phyloP scores from a whole-genome alignment of 805 yeast genomes.

The Candida nonsorbophila region DNA sequence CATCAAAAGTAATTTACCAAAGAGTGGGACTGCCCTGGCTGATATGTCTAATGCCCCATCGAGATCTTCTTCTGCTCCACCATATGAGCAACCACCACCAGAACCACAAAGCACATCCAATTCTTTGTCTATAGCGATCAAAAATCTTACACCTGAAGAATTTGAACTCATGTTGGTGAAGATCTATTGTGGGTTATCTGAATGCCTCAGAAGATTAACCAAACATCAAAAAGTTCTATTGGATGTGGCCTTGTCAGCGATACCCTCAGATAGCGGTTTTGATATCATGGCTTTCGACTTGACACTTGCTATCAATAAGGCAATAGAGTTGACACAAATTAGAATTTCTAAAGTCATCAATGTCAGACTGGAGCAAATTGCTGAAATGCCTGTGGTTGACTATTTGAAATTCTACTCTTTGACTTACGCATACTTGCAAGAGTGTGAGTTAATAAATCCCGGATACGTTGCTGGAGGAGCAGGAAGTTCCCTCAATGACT shows the following conservation, averaged over 20 bases:
- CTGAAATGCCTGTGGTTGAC: conserved; percentile 49
- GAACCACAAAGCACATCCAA: conserved; percentile 7
- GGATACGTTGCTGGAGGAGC: conserved; percentile 58
- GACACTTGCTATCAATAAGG: conserved; percentile 56
- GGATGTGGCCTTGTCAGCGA: conserved; percentile 51
- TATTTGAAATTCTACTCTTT: conserved; percentile 66
- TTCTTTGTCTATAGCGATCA: conserved; percentile 39
- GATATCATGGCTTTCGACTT: conserved; percentile 63
- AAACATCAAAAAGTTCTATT: conserved; percentile 75
- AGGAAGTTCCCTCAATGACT: conserved; percentile 51
- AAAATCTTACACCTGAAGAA: conserved; percentile 65
- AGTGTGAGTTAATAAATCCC: conserved; percentile 74
- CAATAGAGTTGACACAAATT: conserved; percentile 67
- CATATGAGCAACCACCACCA: conserved; percentile 12
- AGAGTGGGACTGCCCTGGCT: conserved; percentile 10
- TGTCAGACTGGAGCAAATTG: conserved; percentile 69
- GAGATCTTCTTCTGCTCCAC: conserved; percentile 24
- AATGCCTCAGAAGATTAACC: conserved; percentile 67
- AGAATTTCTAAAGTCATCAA: conserved; percentile 73
- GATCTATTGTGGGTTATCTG: conserved; percentile 61
- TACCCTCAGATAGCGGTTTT: conserved; percentile 17
- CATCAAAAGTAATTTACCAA: conserved; percentile 62
- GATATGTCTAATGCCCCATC: conserved; percentile 23
- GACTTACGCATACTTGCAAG: conserved; percentile 65
- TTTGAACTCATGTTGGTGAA: conserved; percentile 65